Conservation (phyloP, 176 grass and related monocot genomes). For the Rhynchospora tenuis region DNA sequence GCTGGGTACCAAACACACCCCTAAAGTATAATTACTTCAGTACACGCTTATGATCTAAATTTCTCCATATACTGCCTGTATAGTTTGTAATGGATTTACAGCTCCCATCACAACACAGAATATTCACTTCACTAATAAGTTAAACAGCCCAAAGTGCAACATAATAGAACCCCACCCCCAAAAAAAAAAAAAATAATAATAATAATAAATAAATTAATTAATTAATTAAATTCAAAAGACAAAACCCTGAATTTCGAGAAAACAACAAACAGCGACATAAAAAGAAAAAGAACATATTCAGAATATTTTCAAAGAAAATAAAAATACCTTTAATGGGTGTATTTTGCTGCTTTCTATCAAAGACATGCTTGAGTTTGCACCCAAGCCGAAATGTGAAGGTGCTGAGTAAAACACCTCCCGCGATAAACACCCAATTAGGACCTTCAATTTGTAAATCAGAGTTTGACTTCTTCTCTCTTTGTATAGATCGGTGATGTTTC, state of each 20-base stretch:
- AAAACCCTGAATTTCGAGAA: background rate
- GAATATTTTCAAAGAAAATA: background rate
- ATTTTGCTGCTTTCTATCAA: conserved; percentile 51
- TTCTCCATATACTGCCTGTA: background rate
- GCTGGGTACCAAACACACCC: too few relatives aligned
- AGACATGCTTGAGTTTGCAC: conserved; percentile 77
- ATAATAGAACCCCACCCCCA: background rate
- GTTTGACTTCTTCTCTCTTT: conserved; percentile 42
- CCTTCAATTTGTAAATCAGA: conserved; percentile 53
- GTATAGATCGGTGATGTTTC: conserved; percentile 52
- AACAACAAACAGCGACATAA: background rate
- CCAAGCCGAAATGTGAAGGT: conserved; percentile 71
- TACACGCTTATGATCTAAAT: background rate
- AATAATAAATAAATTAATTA: too few relatives aligned
- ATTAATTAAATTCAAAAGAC: too few relatives aligned
- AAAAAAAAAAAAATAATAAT: background rate
- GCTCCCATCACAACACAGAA: background rate
- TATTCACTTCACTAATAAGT: background rate
- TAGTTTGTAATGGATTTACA: background rate
- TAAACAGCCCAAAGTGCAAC: background rate
- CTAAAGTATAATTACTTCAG: background rate
- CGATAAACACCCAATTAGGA: conserved; percentile 90
- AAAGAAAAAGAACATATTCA: background rate
- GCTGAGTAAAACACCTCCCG: conserved; percentile 70
- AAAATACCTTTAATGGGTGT: conserved; percentile 55